Evolutionary conservation across 345 rosid species (phyloP).

Genomic region (Linum tenue): DNA sequence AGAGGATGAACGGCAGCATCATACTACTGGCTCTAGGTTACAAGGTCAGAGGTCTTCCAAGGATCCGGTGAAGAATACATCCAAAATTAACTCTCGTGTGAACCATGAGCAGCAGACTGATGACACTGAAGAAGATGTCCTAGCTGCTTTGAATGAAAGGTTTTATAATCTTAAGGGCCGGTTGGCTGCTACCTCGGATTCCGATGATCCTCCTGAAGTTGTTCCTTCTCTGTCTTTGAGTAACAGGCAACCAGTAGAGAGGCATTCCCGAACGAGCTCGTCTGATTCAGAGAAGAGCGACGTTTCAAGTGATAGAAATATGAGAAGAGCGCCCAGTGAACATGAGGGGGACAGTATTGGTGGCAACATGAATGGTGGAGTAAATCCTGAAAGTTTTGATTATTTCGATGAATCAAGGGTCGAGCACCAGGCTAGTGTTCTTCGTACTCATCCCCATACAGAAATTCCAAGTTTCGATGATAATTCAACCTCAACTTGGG

Average conservation of each 20-base stretch:
- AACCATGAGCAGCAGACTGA: conserved; percentile 15
- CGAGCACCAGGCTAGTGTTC: conserved; percentile 31
- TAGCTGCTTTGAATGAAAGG: conserved; percentile 13
- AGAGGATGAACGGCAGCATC: conserved; percentile 16
- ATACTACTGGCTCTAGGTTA: conserved; percentile 19
- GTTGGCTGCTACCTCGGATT: conserved; percentile 20
- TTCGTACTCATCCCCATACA: conserved; percentile 34
- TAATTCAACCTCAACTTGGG: conserved; percentile 22
- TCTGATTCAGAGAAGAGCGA: conserved; percentile 23
- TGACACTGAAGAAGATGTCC: conserved; percentile 20
- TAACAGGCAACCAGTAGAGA: conserved; percentile 22
- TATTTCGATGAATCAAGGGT: conserved; percentile 21
- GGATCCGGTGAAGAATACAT: conserved; percentile 18
- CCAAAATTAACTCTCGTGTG: conserved; percentile 5
- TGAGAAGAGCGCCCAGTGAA: conserved; percentile 30
- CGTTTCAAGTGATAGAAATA: conserved; percentile 22
- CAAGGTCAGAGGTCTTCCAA: conserved; percentile 17
- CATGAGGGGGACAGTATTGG: conserved; percentile 21
- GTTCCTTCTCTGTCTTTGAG: conserved; percentile 8
- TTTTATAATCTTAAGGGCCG: conserved; percentile 18
- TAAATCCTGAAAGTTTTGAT: conserved; percentile 17
- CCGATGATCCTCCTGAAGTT: conserved; percentile 21
- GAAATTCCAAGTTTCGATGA: conserved; percentile 28
- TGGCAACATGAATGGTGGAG: conserved; percentile 13
- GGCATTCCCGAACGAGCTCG: conserved; percentile 37